Conservation (phyloP, 2,329 filamentous ascomycete species). For the Didymella glomerata region DNA sequence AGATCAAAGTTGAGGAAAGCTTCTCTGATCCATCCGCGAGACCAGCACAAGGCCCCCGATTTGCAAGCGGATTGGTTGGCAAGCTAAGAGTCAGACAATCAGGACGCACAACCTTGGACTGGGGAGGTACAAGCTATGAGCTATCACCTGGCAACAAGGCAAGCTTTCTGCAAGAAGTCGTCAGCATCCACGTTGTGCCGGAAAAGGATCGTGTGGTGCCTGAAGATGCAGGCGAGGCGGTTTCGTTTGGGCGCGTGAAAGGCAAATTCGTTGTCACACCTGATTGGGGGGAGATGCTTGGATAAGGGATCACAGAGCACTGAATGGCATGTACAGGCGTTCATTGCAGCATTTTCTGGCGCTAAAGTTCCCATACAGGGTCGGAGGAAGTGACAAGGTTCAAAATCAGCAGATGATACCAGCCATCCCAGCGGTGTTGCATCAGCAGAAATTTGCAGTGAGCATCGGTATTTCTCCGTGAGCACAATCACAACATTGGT, state of each 20-base stretch:
- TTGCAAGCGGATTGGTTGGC: conserved; percentile 65
- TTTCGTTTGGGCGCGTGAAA: conserved; percentile 68
- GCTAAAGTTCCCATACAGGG: conserved; percentile 3
- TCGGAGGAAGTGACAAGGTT: background rate
- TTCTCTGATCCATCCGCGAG: conserved; percentile 30
- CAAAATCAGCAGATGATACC: background rate
- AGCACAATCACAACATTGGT: background rate
- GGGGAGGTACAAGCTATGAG: conserved; percentile 68
- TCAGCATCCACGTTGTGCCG: conserved; percentile 48
- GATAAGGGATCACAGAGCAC: conserved; percentile 19
- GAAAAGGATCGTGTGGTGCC: conserved; percentile 48
- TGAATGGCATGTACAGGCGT: conserved; percentile 7
- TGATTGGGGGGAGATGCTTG: conserved; percentile 64
- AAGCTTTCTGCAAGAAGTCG: conserved; percentile 68
- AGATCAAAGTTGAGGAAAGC: conserved; percentile 46
- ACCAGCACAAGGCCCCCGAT: conserved; percentile 41
- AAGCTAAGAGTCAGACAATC: conserved; percentile 69
- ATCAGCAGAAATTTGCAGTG: background rate
- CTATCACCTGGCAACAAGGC: conserved; percentile 65
- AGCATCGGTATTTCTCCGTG: conserved; percentile 6
- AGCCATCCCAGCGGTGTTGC: background rate
- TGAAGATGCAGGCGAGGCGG: conserved; percentile 55
- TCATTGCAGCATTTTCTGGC: conserved; percentile 7
- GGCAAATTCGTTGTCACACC: conserved; percentile 71
- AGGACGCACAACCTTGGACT: conserved; percentile 68